These are phyloP conservation scores for Berkeleyomyces basicola DNA, from an alignment of 2,329 filamentous ascomycete species.

Conservation along the genomic window DNA sequence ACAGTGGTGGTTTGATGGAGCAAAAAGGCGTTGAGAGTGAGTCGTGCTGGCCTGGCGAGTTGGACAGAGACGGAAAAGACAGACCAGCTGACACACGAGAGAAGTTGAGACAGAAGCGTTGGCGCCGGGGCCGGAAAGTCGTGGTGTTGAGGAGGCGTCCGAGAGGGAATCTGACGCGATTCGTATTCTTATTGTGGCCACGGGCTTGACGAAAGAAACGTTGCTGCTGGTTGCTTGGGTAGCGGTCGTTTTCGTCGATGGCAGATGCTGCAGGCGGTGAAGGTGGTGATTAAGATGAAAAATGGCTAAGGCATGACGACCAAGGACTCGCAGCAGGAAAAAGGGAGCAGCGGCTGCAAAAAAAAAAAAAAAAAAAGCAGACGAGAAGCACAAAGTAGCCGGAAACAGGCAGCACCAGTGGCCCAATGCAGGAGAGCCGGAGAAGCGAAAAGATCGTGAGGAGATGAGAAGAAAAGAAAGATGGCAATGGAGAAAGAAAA, in stretches of 20 bases:
- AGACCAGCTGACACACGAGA: background rate
- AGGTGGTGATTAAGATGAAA: background rate
- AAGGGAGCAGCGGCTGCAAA: background rate
- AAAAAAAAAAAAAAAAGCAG: background rate
- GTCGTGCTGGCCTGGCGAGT: background rate
- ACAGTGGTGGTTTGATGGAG: background rate
- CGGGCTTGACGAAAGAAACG: no score
- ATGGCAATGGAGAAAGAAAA: background rate
- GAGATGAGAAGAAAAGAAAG: background rate
- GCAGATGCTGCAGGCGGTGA: background rate
- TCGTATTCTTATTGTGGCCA: no score
- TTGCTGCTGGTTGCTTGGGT: background rate
- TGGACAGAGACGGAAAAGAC: background rate
- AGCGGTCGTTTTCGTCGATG: background rate
- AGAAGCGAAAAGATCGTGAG: background rate
- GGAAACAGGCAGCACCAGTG: background rate
- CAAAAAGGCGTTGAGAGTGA: background rate
- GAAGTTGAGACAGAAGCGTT: background rate
- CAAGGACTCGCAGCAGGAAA: background rate
- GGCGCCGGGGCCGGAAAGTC: background rate
- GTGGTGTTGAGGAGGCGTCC: background rate
- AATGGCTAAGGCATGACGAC: constrained; percentile 1
- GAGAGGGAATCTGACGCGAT: background rate
- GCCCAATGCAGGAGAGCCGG: background rate
- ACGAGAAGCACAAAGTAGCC: background rate